Evolutionary conservation across 805 yeast species (phyloP).

Genomic region (Wickerhamiella azymoides): DNA sequence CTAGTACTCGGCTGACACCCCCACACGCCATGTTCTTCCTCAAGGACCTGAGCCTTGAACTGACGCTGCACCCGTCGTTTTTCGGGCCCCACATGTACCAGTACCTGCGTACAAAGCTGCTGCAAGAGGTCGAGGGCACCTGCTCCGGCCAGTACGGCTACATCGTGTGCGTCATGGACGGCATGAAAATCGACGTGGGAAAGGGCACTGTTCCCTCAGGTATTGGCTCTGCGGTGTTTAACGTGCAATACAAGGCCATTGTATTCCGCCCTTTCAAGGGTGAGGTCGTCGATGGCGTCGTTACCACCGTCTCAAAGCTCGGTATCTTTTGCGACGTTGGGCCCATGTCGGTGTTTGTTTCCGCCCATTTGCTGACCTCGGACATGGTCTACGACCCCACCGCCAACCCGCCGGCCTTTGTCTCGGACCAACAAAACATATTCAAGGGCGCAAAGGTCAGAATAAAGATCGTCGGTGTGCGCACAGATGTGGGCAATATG

Average conservation of each 20-base stretch:
- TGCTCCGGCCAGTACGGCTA: slow-evolving; percentile 98
- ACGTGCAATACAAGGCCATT: slow-evolving; percentile 88
- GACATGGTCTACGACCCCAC: slow-evolving; percentile 90
- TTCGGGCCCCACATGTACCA: slow-evolving; percentile 98
- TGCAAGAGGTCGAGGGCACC: slow-evolving; percentile 95
- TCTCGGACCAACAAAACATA: slow-evolving; percentile 84
- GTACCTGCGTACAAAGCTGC: slow-evolving; percentile 71
- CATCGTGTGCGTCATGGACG: slow-evolving; percentile 88
- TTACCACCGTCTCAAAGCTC: slow-evolving; percentile 83
- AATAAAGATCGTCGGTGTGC: slow-evolving; percentile 90
- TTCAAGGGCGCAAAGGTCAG: slow-evolving; percentile 90
- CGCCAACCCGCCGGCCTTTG: slow-evolving; percentile 97
- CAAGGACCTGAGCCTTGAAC: slow-evolving; percentile 80
- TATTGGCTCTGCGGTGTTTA: slow-evolving; percentile 90
- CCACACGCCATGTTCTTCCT: slow-evolving; percentile 21
- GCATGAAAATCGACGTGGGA: slow-evolving; percentile 89
- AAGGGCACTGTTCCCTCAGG: slow-evolving; percentile 85
- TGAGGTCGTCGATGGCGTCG: slow-evolving; percentile 95
- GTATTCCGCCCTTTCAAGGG: slow-evolving; percentile 99
- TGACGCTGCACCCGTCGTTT: slow-evolving; percentile 92
- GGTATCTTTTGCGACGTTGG: slow-evolving; percentile 98
- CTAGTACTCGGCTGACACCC: too few species aligned
- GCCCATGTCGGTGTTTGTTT: slow-evolving; percentile 85
- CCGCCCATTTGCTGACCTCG: slow-evolving; percentile 86
- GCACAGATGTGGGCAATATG: slow-evolving; percentile 94